Percentiles rank a stretch among this genome's conserved stretches.
Conservation (phyloP, 768 basidiomycete genomes). For the Mycena indigotica region DNA sequence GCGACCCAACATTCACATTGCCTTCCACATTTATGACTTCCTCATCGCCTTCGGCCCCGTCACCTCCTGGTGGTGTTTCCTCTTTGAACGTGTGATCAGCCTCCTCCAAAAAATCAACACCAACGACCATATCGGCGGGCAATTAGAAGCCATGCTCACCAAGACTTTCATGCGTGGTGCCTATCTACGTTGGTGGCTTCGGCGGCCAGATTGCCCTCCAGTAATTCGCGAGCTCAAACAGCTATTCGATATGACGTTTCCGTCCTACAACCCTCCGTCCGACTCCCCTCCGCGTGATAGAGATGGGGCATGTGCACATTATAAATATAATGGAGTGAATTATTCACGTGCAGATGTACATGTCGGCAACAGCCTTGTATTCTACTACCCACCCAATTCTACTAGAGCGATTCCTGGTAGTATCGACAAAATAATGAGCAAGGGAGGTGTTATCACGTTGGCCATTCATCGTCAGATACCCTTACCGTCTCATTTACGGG, state of each 20-base stretch:
- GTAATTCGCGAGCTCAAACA: neutral
- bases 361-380: slow-evolving; percentile 3
- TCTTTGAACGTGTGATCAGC: slow-evolving; percentile 40
- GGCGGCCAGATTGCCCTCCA: slow-evolving; percentile 6
- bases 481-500: neutral
- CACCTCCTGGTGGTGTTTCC: slow-evolving; percentile 40
- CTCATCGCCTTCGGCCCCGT: slow-evolving; percentile 36
- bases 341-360: slow-evolving; percentile 5
- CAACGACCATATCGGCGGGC: slow-evolving; percentile 32
- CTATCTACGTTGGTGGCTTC: slow-evolving; percentile 1
- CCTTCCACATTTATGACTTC: slow-evolving; percentile 37
- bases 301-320: neutral
- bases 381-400: neutral
- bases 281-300: neutral
- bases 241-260: slow-evolving; percentile 13
- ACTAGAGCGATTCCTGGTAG: slow-evolving; percentile 1
- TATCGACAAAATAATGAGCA: neutral
- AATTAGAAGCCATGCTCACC: slow-evolving; percentile 1
- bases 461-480: slow-evolving; percentile 2
- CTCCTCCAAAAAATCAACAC: slow-evolving; percentile 32
- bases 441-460: neutral
- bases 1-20: slow-evolving; percentile 28
- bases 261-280: neutral
- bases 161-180: slow-evolving; percentile 6
- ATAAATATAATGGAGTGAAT: neutral